Conservation (phyloP, 306 rosid genomes). For the Cucurbita argyrosperma region DNA sequence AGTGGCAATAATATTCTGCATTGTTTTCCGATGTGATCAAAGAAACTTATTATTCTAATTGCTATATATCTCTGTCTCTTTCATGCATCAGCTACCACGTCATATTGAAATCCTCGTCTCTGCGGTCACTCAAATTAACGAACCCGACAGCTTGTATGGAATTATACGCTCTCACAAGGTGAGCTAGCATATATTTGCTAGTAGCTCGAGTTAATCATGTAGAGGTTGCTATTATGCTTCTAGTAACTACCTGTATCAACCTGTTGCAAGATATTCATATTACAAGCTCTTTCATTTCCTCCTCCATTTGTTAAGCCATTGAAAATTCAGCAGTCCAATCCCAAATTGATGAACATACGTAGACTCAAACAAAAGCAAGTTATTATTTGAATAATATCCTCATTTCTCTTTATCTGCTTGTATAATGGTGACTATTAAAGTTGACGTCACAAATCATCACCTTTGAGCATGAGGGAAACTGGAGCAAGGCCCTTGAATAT, state of each 20-base stretch:
- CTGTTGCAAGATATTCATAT: neutral
- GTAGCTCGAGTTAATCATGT: neutral
- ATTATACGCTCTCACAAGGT: conserved; percentile 90
- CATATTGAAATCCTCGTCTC: conserved; percentile 79
- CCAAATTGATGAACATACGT: neutral
- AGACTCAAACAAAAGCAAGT: neutral
- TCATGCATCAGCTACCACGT: conserved; percentile 42
- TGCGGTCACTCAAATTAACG: conserved; percentile 74
- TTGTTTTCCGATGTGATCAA: neutral
- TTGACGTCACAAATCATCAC: conserved; percentile 68
- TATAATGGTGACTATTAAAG: conserved; percentile 35
- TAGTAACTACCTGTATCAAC: neutral
- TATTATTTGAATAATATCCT: neutral
- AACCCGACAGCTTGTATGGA: conserved; percentile 92
- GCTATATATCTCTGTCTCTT: neutral
- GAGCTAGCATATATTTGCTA: conserved; percentile 8
- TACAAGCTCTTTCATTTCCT: neutral
- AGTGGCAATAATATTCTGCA: neutral
- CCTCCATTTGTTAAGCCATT: neutral
- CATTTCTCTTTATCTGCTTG: neutral
- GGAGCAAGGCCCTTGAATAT: conserved; percentile 96
- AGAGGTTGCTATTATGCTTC: neutral
- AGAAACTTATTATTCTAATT: neutral
- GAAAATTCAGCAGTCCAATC: neutral
- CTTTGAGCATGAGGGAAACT: conserved; percentile 87